Conservation (phyloP, 2,329 filamentous ascomycete species). For the Colletotrichum melonis region DNA sequence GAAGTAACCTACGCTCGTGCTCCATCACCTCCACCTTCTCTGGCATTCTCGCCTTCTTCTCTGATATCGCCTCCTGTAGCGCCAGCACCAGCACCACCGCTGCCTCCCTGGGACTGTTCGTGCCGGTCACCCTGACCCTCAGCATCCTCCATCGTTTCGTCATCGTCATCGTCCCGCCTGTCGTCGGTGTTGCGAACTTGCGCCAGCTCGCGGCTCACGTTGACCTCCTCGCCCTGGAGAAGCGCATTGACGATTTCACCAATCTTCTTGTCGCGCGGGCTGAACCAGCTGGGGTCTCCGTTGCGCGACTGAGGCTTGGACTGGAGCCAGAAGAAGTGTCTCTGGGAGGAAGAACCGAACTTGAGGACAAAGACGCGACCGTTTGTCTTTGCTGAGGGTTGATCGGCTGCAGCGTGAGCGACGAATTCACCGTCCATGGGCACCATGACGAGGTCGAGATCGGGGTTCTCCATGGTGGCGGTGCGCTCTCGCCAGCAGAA, state of each 20-base stretch:
- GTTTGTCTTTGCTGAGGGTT: slow-evolving; percentile 75
- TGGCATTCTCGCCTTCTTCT: slow-evolving; percentile 87
- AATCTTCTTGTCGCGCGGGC: slow-evolving; percentile 85
- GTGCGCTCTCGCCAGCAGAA: slow-evolving; percentile 95
- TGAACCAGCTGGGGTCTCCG: slow-evolving; percentile 82
- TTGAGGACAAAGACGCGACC: slow-evolving; percentile 94
- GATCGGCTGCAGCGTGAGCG: slow-evolving; percentile 72
- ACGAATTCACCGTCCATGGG: slow-evolving; percentile 88
- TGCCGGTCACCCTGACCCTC: slow-evolving; percentile 72
- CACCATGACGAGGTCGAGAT: slow-evolving; percentile 93
- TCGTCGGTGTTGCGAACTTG: slow-evolving; percentile 66
- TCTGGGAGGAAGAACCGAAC: slow-evolving; percentile 90
- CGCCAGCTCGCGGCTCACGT: slow-evolving; percentile 79
- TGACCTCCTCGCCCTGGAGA: slow-evolving; percentile 88
- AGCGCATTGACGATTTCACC: slow-evolving; percentile 87
- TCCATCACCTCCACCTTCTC: slow-evolving; percentile 95
- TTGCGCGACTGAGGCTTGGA: slow-evolving; percentile 81
- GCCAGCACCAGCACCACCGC: slow-evolving; percentile 85
- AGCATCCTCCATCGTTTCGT: slow-evolving; percentile 84
- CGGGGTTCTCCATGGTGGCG: slow-evolving; percentile 76
- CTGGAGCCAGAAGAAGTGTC: slow-evolving; percentile 96
- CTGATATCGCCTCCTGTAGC: slow-evolving; percentile 92
- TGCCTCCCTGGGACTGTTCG: slow-evolving; percentile 69
- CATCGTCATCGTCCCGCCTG: slow-evolving; percentile 69
- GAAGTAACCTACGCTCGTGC: slow-evolving; percentile 94